phyloP scores from a whole-genome alignment of 208 protist species.

The Leishmania braziliensis region DNA sequence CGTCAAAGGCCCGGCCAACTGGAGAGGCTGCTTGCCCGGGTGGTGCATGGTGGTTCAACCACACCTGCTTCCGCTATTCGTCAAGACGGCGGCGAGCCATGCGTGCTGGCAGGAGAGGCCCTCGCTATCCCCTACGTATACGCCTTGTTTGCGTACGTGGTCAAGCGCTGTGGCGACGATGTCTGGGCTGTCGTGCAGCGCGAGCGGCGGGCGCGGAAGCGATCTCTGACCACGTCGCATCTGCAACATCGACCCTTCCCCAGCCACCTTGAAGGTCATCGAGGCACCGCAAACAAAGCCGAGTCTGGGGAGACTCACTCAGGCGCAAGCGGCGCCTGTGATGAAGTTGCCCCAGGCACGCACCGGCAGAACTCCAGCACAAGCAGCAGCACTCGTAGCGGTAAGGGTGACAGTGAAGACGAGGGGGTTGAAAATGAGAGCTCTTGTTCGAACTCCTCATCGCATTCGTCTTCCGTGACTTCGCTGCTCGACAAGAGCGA shows the following conservation, averaged over 20 bases:
- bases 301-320: neutral
- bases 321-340: neutral
- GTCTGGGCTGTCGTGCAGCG: slow-evolving; percentile 1
- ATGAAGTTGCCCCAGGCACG: neutral
- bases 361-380: neutral
- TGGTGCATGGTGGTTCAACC: slow-evolving; percentile 29
- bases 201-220: slow-evolving; percentile 5
- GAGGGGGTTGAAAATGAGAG: neutral
- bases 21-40: slow-evolving; percentile 39
- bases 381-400: neutral
- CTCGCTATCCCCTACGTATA: slow-evolving; percentile 51
- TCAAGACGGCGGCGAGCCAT: slow-evolving; percentile 6
- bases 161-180: slow-evolving; percentile 25
- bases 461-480: neutral
- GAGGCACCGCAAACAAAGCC: neutral
- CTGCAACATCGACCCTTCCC: neutral
- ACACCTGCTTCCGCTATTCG: neutral
- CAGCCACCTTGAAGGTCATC: neutral
- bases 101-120: slow-evolving; percentile 57
- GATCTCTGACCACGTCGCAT: neutral
- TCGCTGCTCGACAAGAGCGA: slow-evolving; percentile 19
- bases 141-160: slow-evolving; percentile 35
- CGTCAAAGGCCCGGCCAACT: slow-evolving; percentile 27
- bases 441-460: slow-evolving; percentile 12
- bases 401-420: slow-evolving; percentile 11